Conservation (phyloP, 352 stramenopile species). For the Elongisporangium senticosum region DNA sequence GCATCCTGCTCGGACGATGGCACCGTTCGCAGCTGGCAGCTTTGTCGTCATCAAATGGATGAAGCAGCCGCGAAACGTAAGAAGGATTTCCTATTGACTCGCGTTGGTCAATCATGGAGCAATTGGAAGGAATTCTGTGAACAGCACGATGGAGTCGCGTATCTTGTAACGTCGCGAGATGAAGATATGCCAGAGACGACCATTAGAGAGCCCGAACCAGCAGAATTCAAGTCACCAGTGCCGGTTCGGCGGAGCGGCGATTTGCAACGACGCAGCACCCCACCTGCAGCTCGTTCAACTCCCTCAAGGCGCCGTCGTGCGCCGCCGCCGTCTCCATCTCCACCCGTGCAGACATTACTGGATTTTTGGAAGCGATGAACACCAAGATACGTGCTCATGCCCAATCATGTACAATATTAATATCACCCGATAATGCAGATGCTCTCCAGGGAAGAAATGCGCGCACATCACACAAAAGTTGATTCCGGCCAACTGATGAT, state of each 20-base stretch:
- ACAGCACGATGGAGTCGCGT: conserved; percentile 10
- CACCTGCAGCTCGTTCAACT: conserved; percentile 10
- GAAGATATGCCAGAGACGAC: neutral
- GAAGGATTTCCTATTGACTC: conserved; percentile 2
- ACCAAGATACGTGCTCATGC: no score
- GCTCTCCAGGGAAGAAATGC: no score
- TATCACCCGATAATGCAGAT: no score
- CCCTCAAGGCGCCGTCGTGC: neutral
- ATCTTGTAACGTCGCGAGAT: conserved; percentile 1
- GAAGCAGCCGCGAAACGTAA: neutral
- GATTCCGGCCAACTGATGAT: neutral
- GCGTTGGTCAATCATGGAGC: conserved; percentile 4
- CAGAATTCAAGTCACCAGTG: conserved; percentile 13
- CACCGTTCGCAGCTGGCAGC: conserved; percentile 45
- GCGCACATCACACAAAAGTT: neutral
- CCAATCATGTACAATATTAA: no score
- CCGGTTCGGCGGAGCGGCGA: conserved; percentile 17
- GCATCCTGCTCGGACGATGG: conserved; percentile 65
- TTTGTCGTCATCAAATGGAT: conserved; percentile 3
- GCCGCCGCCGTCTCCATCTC: conserved; percentile 1
- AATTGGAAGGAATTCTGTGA: conserved; percentile 14
- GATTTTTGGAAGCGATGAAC: conserved; percentile 36
- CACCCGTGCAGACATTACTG: conserved; percentile 24
- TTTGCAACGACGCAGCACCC: conserved; percentile 13
- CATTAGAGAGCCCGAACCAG: neutral